These are phyloP conservation scores for Didymella sp. DNA, from an alignment of 2,329 filamentous ascomycete species.

Conservation along the genomic window DNA sequence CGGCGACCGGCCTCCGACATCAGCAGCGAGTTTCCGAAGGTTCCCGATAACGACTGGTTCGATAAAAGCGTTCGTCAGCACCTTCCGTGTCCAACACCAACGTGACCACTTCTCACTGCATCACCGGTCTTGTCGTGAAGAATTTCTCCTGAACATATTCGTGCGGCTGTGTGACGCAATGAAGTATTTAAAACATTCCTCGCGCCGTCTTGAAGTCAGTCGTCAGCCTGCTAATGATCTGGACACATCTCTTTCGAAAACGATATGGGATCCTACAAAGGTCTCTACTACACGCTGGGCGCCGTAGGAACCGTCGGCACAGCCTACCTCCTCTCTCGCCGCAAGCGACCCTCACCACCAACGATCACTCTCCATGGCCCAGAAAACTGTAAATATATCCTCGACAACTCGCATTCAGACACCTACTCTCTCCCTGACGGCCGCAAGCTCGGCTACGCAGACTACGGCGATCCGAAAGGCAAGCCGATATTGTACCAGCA, in stretches of 20 bases:
- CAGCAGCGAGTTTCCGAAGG: not conserved
- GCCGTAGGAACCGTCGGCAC: not conserved
- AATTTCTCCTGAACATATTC: too few species aligned
- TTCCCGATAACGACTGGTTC: not conserved
- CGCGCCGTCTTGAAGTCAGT: not conserved
- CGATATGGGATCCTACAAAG: not conserved
- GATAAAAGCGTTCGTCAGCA: conserved; percentile 6
- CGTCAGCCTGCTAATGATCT: too few species aligned
- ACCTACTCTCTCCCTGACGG: conserved; percentile 46
- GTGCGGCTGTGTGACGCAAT: not conserved
- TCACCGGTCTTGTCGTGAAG: too few species aligned
- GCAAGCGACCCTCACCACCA: not conserved
- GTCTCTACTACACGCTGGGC: conserved; percentile 1
- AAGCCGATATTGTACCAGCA: conserved; percentile 39
- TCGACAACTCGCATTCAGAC: conserved; percentile 37
- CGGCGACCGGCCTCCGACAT: conserved; percentile 1
- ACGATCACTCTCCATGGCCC: not conserved
- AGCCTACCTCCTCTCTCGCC: conserved; percentile 2
- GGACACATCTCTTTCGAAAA: not conserved
- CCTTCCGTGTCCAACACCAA: not conserved
- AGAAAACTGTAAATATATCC: conserved; percentile 11
- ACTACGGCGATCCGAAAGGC: conserved; percentile 40
- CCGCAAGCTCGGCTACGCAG: conserved; percentile 47
- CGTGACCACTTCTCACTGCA: not conserved
- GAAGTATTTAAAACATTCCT: not conserved